Evolutionary conservation across 208 protist genomes (phyloP), one percentile per base, ranked within the genome.

Genomic region (Angomonas ambiguus): DNA sequence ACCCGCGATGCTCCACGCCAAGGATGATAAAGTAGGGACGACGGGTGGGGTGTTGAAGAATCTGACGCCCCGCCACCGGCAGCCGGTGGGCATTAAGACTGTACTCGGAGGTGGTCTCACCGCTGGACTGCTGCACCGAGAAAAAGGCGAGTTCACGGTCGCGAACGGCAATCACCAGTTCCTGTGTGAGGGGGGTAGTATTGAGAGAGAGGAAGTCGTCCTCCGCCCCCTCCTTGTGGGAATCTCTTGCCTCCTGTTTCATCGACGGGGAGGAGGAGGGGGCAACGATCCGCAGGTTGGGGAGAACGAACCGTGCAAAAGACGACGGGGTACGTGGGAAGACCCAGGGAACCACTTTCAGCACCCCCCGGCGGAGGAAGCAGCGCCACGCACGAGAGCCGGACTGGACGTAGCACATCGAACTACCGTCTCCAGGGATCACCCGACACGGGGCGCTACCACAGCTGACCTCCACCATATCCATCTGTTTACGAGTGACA

Each of bases 21-120:
- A 79, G 74, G 16, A 94, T 57, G 42, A 92, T 56, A 20, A 80
- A 61, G 71, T 81, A 88, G 6, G 75, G 58, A 24, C 77, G 65
- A 18, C 85, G 74, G 30, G 83, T 94, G 10, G 88, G 85, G 67
- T 94, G 88, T 60, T 82, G 79, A 45, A 91, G 45, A 25, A 92
- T 28, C 3, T 78, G 76, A 5, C 85, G 80, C 16, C 85, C 85
- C 0, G 83, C 84, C 13, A 92, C 76, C 24, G 88, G 74, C 56
- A 94, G 69, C 2, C 58, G 22, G 31, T 85, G 80, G 48, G 79
- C 48, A 34, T 57, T 65, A 69, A 94, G 80, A 72, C 88, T 94
- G 74, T 91, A 94, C 53, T 88, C 82, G 25, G 90, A 61, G 1
- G 74, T 60, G 10, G 38, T 25, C 30, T 67, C 72, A n/a, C 48